Evolutionary conservation across 2,329 filamentous ascomycete genomes (phyloP).

Genomic region (Talaromyces verruculosus): DNA sequence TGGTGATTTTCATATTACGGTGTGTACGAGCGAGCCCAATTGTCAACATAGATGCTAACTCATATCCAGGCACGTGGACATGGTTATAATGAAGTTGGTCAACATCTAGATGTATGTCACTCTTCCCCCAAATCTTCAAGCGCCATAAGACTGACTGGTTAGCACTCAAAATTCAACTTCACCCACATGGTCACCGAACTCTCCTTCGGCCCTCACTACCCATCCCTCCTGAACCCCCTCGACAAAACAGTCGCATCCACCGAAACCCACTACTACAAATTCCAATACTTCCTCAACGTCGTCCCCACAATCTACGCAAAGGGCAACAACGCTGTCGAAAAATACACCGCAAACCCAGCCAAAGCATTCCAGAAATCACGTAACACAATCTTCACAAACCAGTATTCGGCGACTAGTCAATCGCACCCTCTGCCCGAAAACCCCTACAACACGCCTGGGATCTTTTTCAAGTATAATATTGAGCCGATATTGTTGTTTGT

Average conservation of each 20-base stretch:
- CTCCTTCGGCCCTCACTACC: constrained; percentile 96
- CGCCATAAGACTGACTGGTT: constrained; percentile 1
- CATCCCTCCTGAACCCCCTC: constrained; percentile 87
- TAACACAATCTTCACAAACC: constrained; percentile 82
- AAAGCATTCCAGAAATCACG: constrained; percentile 36
- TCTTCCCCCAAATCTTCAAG: constrained; percentile 39
- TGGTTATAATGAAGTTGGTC: constrained; percentile 80
- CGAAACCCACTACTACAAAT: constrained; percentile 82
- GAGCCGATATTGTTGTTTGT: constrained; percentile 89
- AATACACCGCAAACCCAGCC: constrained; percentile 39
- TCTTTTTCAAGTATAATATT: constrained; percentile 99
- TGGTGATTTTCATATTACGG: constrained; percentile 94
- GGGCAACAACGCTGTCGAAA: constrained; percentile 44
- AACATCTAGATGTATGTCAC: constrained; percentile 80
- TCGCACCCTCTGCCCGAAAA: constrained; percentile 63
- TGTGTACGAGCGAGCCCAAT: neutral
- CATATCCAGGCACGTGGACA: constrained; percentile 65
- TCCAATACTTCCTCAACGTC: constrained; percentile 94
- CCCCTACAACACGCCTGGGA: constrained; percentile 67
- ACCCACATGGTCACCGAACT: constrained; percentile 94
- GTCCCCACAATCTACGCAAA: constrained; percentile 91
- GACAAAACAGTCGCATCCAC: constrained; percentile 83
- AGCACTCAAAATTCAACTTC: constrained; percentile 81
- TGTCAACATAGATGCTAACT: neutral
- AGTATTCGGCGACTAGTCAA: constrained; percentile 96